Evolutionary conservation across 768 basidiomycete genomes (phyloP), one percentile per base, ranked within the genome.

Genomic region (Trametes cubensis): DNA sequence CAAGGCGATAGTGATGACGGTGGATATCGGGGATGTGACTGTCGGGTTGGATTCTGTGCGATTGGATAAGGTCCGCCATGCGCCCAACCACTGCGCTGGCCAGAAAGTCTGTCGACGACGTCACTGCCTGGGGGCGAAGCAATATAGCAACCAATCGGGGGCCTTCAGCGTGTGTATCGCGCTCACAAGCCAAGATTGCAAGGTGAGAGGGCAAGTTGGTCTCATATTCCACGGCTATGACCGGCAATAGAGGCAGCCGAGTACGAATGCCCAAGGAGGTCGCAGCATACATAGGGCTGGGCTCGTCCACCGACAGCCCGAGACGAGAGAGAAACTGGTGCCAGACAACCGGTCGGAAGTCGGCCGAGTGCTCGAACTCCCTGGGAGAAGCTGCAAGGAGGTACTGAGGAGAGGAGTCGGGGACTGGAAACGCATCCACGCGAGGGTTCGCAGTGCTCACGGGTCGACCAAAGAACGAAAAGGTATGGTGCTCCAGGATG

Each of bases 181-280:
- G 41, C 21, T 51, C 50, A 30, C 61, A 62, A 1, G 61, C 61
- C 5, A 62, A 41, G 8, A 62, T 55, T 2, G 61, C 61, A 26
- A 56, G 34, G 30, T 34, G 42, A 6, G 55, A 38, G 18, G 61
- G 54, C 20, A 28, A 17, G 48, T 51, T 55, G n/a, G 45, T 56
- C 6, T 50, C 30, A 3, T 21, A 30, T 4, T 30, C 28, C 28
- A 17, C 28, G 2, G 53, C 48, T 8, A 20, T 20, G 11, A 55
- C 61, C 4, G 28, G 21, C 21, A 62, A 20, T 5, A 62, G 21
- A 2, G 61, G 61, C 10, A 62, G 55, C 4, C 48, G 54, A 7
- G 49, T 50, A 21, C 48, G 55, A 4, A 62, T 48, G 6, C 61
- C 61, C 13, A 52, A 62, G 2, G 61, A 50, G 1, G 61, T 62